phyloP scores from a whole-genome alignment of 768 basidiomycete species.

The Dioszegia aurantiaca region DNA sequence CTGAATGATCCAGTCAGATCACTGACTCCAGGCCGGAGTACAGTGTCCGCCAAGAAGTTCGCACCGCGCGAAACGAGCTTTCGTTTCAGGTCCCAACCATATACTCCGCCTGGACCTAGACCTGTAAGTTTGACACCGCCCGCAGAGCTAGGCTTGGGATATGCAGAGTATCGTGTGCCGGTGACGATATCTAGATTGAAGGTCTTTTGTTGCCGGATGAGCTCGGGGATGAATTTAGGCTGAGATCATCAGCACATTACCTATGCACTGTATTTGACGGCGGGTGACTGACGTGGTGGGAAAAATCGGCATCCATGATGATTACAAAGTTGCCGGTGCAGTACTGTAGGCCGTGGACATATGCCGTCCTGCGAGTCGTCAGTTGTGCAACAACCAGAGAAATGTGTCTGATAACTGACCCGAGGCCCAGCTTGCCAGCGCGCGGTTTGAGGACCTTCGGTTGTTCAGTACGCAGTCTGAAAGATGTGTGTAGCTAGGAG shows the following conservation, averaged over 20 bases:
- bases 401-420: conserved; percentile 63
- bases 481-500: neutral
- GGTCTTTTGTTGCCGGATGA: conserved; percentile 78
- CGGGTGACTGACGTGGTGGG: conserved; percentile 76
- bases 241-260: conserved; percentile 45
- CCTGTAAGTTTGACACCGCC: conserved; percentile 50
- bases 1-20: conserved; percentile 89
- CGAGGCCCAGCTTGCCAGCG: conserved; percentile 84
- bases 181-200: conserved; percentile 90
- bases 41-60: conserved; percentile 83
- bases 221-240: conserved; percentile 94
- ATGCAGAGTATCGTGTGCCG: conserved; percentile 73
- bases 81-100: conserved; percentile 88
- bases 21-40: conserved; percentile 78
- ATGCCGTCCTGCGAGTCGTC: conserved; percentile 68
- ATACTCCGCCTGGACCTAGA: conserved; percentile 70
- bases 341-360: conserved; percentile 86
- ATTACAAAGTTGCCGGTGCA: conserved; percentile 89
- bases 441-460: conserved; percentile 74
- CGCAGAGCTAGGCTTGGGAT: conserved; percentile 31
- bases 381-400: too few relatives aligned
- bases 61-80: conserved; percentile 85
- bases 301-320: conserved; percentile 97
- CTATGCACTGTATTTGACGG: neutral
- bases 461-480: conserved; percentile 1